These are phyloP conservation scores for Fusarium torreyae DNA, from an alignment of 2,329 filamentous ascomycete species.

Conservation along the genomic window DNA sequence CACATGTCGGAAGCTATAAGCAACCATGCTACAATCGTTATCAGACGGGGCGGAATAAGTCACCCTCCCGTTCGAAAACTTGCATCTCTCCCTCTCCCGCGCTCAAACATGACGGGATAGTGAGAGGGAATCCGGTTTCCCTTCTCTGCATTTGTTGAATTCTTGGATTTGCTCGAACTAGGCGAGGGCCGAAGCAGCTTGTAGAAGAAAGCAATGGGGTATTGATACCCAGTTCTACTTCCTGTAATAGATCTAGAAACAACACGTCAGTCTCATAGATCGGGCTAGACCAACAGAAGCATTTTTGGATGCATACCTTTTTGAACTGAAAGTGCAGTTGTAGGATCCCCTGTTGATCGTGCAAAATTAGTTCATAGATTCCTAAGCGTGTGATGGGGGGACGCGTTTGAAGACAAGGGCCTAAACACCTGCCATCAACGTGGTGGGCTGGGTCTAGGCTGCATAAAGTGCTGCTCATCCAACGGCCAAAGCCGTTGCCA, in stretches of 20 bases:
- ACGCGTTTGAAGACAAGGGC: conserved; percentile 15
- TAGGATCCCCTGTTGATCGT: conserved; percentile 80
- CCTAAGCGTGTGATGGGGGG: conserved; percentile 20
- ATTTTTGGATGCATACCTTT: conserved; percentile 73
- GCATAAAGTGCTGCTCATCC: conserved; percentile 27
- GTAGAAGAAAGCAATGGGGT: conserved; percentile 1
- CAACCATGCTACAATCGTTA: conserved; percentile 31
- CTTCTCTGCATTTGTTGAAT: conserved; percentile 12
- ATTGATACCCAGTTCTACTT: conserved; percentile 58
- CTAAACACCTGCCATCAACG: conserved; percentile 27
- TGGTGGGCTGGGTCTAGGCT: conserved; percentile 27
- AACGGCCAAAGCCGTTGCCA: conserved; percentile 21
- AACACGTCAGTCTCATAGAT: conserved; percentile 44
- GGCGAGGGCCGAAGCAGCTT: conserved; percentile 18
- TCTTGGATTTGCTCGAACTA: conserved; percentile 8
- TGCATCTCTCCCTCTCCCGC: conserved; percentile 18
- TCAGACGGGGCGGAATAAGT: conserved; percentile 25
- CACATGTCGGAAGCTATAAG: conserved; percentile 42
- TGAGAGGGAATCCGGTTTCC: conserved; percentile 5
- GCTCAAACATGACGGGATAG: conserved; percentile 16
- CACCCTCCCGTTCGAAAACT: conserved; percentile 30
- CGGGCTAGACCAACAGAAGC: conserved; percentile 6
- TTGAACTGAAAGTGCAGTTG: conserved; percentile 99
- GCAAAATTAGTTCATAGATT: conserved; percentile 40
- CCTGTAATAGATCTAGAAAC: conserved; percentile 68